phyloP scores from a whole-genome alignment of 2,329 filamentous ascomycete genomes.

The Diaporthe citrichinensis region DNA sequence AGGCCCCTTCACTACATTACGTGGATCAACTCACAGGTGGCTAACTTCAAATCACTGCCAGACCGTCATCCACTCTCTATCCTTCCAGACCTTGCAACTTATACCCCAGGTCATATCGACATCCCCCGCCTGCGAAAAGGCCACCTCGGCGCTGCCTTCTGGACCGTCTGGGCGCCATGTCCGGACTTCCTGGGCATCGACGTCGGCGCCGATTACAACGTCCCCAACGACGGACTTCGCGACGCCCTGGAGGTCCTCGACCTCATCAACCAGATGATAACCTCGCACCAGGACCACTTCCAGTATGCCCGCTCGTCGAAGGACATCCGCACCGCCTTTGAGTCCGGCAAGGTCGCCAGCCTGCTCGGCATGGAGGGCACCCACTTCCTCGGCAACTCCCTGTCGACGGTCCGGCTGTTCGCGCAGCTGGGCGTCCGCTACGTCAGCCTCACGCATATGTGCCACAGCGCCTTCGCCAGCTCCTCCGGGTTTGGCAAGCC shows the following conservation, averaged over 20 bases:
- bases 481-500: conserved; percentile 46
- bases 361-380: conserved; percentile 51
- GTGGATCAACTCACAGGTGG: conserved; percentile 46
- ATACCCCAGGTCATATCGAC: conserved; percentile 51
- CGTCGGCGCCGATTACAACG: conserved; percentile 38
- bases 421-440: conserved; percentile 53
- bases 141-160: conserved; percentile 50
- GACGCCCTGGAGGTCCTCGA: conserved; percentile 44
- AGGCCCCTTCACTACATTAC: neutral
- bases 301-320: conserved; percentile 41
- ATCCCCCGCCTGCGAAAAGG: conserved; percentile 45
- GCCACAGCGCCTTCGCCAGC: conserved; percentile 48
- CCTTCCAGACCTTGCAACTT: conserved; percentile 32
- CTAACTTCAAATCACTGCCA: conserved; percentile 38
- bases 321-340: conserved; percentile 45
- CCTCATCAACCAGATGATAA: conserved; percentile 37
- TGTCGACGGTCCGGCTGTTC: conserved; percentile 51
- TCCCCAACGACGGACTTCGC: conserved; percentile 45
- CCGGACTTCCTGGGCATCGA: conserved; percentile 47
- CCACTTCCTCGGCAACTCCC: conserved; percentile 52
- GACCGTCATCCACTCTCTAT: conserved; percentile 30
- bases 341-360: conserved; percentile 46
- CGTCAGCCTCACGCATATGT: conserved; percentile 49
- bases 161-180: conserved; percentile 49
- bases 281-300: conserved; percentile 29